Percentiles rank a stretch among this genome's conserved stretches.
Evolutionary conservation across 768 basidiomycete species (phyloP).

Genomic region (Tubosaeta sp.): DNA sequence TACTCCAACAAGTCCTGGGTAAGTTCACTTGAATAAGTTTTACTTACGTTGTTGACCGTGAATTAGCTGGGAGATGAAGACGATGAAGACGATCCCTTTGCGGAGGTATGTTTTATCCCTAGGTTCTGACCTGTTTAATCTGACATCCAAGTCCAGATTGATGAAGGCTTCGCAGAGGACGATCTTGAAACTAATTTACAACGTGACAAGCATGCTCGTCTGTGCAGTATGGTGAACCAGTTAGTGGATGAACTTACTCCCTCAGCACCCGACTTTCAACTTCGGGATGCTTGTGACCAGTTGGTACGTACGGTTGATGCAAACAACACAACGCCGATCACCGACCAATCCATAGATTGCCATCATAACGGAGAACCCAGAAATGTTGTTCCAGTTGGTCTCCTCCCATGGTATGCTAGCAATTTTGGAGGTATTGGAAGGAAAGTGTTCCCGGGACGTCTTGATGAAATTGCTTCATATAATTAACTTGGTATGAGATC

Average conservation of each 20-base stretch:
- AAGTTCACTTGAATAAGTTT: slow-evolving; percentile 13
- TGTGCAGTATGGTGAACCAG: slow-evolving; percentile 76
- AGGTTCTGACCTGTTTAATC: slow-evolving; percentile 1
- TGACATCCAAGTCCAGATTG: slow-evolving; percentile 52
- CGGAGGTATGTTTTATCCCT: slow-evolving; percentile 53
- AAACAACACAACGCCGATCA: background rate
- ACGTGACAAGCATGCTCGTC: slow-evolving; percentile 88
- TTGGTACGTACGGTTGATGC: slow-evolving; percentile 48
- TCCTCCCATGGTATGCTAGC: slow-evolving; percentile 94
- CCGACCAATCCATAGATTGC: slow-evolving; percentile 46
- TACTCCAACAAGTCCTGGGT: slow-evolving; percentile 92
- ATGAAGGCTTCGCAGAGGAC: slow-evolving; percentile 89
- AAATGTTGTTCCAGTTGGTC: slow-evolving; percentile 85
- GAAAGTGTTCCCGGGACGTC: slow-evolving; percentile 80
- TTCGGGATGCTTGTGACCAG: slow-evolving; percentile 84
- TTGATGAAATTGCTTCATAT: slow-evolving; percentile 82
- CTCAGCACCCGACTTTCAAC: slow-evolving; percentile 73
- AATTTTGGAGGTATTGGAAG: slow-evolving; percentile 89
- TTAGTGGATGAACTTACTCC: slow-evolving; percentile 85
- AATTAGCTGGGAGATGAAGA: slow-evolving; percentile 72
- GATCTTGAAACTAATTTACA: slow-evolving; percentile 90
- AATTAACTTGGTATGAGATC: slow-evolving; percentile 66
- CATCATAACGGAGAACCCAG: slow-evolving; percentile 74
- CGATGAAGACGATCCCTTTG: slow-evolving; percentile 96
- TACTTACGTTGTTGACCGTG: background rate